These are phyloP conservation scores for Helminthosporium solani DNA, from an alignment of 2,329 filamentous ascomycete genomes.

Conservation along the genomic window DNA sequence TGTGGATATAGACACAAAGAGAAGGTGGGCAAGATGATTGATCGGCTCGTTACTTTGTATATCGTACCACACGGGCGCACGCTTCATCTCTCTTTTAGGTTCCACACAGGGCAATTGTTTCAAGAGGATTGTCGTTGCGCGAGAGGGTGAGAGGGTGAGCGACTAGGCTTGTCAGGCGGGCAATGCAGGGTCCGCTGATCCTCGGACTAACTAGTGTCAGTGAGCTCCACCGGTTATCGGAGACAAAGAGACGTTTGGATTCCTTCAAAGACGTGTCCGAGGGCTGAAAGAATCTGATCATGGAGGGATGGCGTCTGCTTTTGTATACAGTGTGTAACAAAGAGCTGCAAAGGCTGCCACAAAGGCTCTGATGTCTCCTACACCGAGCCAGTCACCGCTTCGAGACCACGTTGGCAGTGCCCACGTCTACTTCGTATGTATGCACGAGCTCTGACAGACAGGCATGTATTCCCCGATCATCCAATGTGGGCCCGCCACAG, in stretches of 20 bases:
- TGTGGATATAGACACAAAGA: too few relatives aligned
- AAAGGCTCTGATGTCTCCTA: too few relatives aligned
- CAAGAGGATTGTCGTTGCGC: not conserved
- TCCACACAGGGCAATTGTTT: not conserved
- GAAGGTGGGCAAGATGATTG: too few relatives aligned
- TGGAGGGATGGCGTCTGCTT: not conserved
- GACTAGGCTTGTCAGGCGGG: too few relatives aligned
- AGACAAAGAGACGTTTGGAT: slow-evolving; percentile 1
- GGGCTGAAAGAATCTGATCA: too few relatives aligned
- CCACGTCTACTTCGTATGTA: too few relatives aligned
- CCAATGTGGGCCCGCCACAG: slow-evolving; percentile 7
- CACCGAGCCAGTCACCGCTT: not conserved
- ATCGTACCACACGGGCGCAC: too few relatives aligned
- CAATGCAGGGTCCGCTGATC: slow-evolving; percentile 11
- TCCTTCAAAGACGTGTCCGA: not conserved
- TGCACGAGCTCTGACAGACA: slow-evolving; percentile 5
- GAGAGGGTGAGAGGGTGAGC: too few relatives aligned
- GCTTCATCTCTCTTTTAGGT: slow-evolving; percentile 3
- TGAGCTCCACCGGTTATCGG: slow-evolving; percentile 13
- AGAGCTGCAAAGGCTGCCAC: not conserved
- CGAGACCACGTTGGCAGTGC: slow-evolving; percentile 5
- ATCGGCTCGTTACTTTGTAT: slow-evolving; percentile 1
- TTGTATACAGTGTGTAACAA: not conserved
- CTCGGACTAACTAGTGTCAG: slow-evolving; percentile 7
- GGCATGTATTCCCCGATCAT: slow-evolving; percentile 8